Conservation (phyloP, 2,329 filamentous ascomycete species). For the Cytospora schulzeri region DNA sequence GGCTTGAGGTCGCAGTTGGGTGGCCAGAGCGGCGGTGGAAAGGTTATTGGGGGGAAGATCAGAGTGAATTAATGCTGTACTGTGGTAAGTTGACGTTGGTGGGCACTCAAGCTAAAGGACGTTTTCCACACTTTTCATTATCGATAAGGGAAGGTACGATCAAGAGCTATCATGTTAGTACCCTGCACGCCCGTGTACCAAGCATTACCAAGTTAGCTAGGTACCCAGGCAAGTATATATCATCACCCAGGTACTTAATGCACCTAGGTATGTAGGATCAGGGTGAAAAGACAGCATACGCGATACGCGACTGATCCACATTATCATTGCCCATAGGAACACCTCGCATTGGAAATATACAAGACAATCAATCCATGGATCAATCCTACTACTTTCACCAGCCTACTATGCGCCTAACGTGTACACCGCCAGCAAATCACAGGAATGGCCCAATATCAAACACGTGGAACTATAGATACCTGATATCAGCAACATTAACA, state of each 20-base stretch:
- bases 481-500: no score
- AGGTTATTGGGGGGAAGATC: not conserved
- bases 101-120: slow-evolving; percentile 16
- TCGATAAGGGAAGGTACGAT: slow-evolving; percentile 24
- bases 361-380: no score
- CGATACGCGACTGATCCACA: not conserved
- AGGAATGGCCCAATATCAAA: no score
- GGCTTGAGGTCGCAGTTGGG: not conserved
- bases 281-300: no score
- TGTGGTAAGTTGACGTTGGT: slow-evolving; percentile 8
- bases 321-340: not conserved
- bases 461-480: no score
- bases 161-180: slow-evolving; percentile 3
- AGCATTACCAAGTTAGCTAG: not conserved
- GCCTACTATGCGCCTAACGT: not conserved
- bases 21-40: not conserved
- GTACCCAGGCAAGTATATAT: not conserved
- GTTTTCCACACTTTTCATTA: slow-evolving; percentile 25
- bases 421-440: no score
- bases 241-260: not conserved
- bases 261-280: not conserved
- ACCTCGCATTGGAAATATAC: not conserved
- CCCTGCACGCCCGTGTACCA: not conserved
- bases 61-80: slow-evolving; percentile 3
- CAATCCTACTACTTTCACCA: not conserved